phyloP scores from a whole-genome alignment of 1,139 yeast species.

The Zhuliangozyma blackwelliae region DNA sequence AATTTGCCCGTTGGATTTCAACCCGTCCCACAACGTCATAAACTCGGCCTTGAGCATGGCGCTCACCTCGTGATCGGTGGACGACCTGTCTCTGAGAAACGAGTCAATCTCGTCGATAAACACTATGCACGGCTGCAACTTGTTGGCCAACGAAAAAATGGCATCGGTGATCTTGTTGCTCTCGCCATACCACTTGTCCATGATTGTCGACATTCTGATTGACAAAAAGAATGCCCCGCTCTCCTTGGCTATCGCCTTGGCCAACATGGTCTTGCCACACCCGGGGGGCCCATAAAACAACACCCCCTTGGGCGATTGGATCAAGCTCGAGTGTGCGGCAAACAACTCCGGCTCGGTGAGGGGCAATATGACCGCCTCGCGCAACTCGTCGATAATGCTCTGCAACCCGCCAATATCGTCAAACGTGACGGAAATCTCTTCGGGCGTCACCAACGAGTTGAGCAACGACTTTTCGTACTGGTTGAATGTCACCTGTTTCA shows the following conservation, averaged over 20 bases:
- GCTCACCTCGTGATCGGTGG: conserved; percentile 92
- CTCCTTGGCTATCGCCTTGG: conserved; percentile 90
- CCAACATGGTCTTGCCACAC: conserved; percentile 96
- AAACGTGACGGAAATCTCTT: conserved; percentile 72
- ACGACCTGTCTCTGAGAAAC: conserved; percentile 79
- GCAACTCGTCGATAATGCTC: conserved; percentile 71
- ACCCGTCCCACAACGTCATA: conserved; percentile 97
- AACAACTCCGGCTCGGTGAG: conserved; percentile 70
- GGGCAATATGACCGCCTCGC: conserved; percentile 87
- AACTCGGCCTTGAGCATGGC: conserved; percentile 94
- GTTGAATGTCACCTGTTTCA: conserved; percentile 52
- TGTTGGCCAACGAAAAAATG: conserved; percentile 81
- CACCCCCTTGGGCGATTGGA: conserved; percentile 93
- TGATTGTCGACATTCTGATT: conserved; percentile 87
- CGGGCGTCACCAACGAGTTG: conserved; percentile 77
- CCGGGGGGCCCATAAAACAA: conserved; percentile 96
- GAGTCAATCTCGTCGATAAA: conserved; percentile 97
- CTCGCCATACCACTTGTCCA: conserved; percentile 99
- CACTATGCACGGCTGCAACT: conserved; percentile 89
- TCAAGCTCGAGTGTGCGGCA: conserved; percentile 56
- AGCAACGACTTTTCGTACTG: conserved; percentile 77
- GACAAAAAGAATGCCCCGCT: conserved; percentile 90
- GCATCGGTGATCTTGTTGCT: conserved; percentile 93
- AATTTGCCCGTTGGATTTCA: conserved; percentile 70
- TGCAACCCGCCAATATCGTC: conserved; percentile 88